phyloP scores from a whole-genome alignment of 306 rosid genomes.

The Lotus japonicus region DNA sequence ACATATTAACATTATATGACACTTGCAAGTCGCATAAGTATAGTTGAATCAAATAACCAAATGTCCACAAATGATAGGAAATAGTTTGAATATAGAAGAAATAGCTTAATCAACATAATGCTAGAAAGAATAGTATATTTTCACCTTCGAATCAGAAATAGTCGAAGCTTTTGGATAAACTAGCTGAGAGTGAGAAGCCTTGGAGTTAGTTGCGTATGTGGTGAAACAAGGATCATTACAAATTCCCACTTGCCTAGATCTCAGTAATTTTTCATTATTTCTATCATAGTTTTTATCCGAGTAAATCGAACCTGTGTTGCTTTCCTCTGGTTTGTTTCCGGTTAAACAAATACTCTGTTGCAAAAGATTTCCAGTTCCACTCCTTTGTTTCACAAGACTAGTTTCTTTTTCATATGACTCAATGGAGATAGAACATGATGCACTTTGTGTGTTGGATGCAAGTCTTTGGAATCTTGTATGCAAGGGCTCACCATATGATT shows the following conservation, averaged over 20 bases:
- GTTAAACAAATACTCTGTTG: slow-evolving; percentile 14
- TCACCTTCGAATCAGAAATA: slow-evolving; percentile 45
- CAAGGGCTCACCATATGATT: slow-evolving; percentile 14
- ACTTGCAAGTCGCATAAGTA: too few relatives aligned
- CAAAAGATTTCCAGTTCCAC: slow-evolving; percentile 31
- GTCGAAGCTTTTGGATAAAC: slow-evolving; percentile 26
- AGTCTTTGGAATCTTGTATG: slow-evolving; percentile 25
- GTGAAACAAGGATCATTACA: slow-evolving; percentile 76
- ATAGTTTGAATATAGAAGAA: too few relatives aligned
- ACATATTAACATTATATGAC: background rate
- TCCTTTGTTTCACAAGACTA: slow-evolving; percentile 35
- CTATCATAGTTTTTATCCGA: slow-evolving; percentile 27
- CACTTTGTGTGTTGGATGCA: slow-evolving; percentile 33
- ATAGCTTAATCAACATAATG: too few relatives aligned
- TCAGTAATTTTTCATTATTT: slow-evolving; percentile 46
- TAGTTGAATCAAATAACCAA: too few relatives aligned
- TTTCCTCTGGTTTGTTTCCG: slow-evolving; percentile 22
- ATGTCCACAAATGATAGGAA: too few relatives aligned
- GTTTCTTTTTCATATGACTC: slow-evolving; percentile 36
- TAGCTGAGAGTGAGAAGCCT: slow-evolving; percentile 27
- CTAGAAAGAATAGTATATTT: background rate
- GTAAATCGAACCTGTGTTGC: slow-evolving; percentile 17
- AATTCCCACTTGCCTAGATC: slow-evolving; percentile 69
- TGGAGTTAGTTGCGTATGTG: slow-evolving; percentile 51
- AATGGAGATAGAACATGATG: slow-evolving; percentile 36